Conservation (phyloP, 2,329 filamentous ascomycete genomes). For the Fusarium sp. region DNA sequence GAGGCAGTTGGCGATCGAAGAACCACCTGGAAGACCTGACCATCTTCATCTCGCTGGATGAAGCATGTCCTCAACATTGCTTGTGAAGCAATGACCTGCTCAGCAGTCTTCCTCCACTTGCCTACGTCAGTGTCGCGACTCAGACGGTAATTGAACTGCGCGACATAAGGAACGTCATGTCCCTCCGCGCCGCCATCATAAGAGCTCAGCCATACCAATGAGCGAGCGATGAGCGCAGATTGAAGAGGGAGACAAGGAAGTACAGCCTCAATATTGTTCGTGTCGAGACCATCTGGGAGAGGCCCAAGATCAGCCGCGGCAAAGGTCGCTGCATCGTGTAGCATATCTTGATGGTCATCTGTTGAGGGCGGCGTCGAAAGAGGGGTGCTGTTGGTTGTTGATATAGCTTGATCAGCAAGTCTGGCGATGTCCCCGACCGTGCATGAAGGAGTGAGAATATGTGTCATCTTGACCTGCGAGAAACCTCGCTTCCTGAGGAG, state of each 20-base stretch:
- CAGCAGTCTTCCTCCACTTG: conserved; percentile 1
- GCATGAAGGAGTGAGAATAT: neutral
- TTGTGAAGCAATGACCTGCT: conserved; percentile 6
- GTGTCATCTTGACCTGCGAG: conserved; percentile 5
- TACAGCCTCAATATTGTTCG: neutral
- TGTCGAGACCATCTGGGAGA: neutral
- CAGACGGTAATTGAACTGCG: conserved; percentile 24
- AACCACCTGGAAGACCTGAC: conserved; percentile 18
- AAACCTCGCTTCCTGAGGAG: conserved; percentile 6
- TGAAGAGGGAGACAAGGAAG: conserved; percentile 29
- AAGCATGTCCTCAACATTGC: conserved; percentile 25
- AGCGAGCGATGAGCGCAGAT: conserved; percentile 22
- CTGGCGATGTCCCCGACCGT: neutral
- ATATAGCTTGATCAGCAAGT: neutral
- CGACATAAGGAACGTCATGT: conserved; percentile 21
- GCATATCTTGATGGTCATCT: neutral
- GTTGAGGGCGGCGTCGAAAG: neutral
- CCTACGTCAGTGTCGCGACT: neutral
- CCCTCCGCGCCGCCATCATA: neutral
- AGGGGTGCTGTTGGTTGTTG: neutral
- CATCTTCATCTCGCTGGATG: conserved; percentile 27
- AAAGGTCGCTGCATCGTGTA: accelerated
- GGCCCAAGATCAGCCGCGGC: neutral
- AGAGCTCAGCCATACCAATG: conserved; percentile 9
- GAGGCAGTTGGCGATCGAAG: neutral